phyloP scores from a whole-genome alignment of 208 protist genomes.

The Wallacemonas sp. region DNA sequence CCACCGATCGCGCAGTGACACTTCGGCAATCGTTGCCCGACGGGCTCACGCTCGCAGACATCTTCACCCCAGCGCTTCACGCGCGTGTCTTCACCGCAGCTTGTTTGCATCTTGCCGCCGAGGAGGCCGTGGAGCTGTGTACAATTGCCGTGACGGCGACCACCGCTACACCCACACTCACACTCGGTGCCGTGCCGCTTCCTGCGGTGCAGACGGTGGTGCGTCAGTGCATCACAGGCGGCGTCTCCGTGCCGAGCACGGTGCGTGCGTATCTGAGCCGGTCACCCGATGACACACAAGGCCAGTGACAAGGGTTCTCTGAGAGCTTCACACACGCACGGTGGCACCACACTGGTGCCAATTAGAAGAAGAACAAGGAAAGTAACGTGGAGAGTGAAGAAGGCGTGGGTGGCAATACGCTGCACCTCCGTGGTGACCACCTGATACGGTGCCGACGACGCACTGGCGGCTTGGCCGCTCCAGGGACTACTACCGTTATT shows the following conservation, averaged over 20 bases:
- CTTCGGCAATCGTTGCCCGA: background rate
- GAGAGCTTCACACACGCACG: constrained; percentile 13
- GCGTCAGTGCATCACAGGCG: constrained; percentile 25
- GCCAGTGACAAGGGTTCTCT: too few species aligned
- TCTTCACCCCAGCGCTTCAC: constrained; percentile 13
- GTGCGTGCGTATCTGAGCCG: too few species aligned
- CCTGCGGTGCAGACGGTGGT: constrained; percentile 32
- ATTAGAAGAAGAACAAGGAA: constrained; percentile 5
- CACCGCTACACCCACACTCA: constrained; percentile 9
- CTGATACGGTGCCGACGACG: too few species aligned
- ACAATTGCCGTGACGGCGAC: constrained; percentile 13
- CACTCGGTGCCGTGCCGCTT: constrained; percentile 5
- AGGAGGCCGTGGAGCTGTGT: constrained; percentile 16
- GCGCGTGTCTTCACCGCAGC: constrained; percentile 15
- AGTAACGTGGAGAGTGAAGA: constrained; percentile 3
- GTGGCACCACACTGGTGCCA: too few species aligned
- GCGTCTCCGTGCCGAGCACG: constrained; percentile 16
- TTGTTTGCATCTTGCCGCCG: constrained; percentile 13
- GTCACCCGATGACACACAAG: too few species aligned
- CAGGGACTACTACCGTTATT: too few species aligned
- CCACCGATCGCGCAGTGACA: background rate
- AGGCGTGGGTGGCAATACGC: too few species aligned
- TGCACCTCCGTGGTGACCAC: too few species aligned
- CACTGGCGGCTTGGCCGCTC: too few species aligned
- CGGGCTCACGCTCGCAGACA: constrained; percentile 16